These are phyloP conservation scores for Cladophialophora chaetospira DNA, from an alignment of 2,329 filamentous ascomycete genomes.

Conservation along the genomic window DNA sequence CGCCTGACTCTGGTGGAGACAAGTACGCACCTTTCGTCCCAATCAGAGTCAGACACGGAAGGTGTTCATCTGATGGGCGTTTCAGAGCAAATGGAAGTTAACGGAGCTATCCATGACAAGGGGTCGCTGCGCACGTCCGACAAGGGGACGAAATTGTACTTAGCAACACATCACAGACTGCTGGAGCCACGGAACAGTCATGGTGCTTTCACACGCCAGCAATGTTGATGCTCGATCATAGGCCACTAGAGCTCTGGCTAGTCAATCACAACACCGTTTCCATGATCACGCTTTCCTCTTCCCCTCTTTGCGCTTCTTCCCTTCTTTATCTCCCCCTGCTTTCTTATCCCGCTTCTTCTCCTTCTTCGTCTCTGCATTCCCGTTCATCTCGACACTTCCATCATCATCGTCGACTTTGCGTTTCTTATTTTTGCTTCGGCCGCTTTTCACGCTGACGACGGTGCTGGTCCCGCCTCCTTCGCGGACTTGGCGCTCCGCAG, in stretches of 20 bases:
- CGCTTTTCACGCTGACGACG: slow-evolving; percentile 80
- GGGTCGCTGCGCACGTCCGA: too few species aligned
- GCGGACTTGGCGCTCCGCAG: slow-evolving; percentile 73
- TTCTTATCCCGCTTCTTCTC: slow-evolving; percentile 4
- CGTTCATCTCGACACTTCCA: slow-evolving; percentile 40
- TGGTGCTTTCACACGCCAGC: too few species aligned
- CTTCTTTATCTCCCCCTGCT: slow-evolving; percentile 39
- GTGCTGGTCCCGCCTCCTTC: slow-evolving; percentile 56
- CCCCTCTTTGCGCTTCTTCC: slow-evolving; percentile 34
- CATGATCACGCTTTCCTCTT: neutral
- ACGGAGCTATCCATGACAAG: too few species aligned
- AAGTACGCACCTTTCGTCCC: too few species aligned
- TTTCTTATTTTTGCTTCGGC: slow-evolving; percentile 61
- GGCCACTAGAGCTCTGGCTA: neutral
- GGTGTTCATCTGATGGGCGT: too few species aligned
- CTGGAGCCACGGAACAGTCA: too few species aligned
- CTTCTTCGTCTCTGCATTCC: neutral
- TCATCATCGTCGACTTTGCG: slow-evolving; percentile 67
- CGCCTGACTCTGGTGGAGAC: too few species aligned
- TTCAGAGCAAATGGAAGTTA: too few species aligned
- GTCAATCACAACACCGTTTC: neutral
- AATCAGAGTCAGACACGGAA: too few species aligned
- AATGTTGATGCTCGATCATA: too few species aligned
- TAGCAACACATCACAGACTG: too few species aligned
- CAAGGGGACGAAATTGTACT: too few species aligned